Conservation (phyloP, 2,329 filamentous ascomycete genomes). For the Aspergillus awamori region DNA sequence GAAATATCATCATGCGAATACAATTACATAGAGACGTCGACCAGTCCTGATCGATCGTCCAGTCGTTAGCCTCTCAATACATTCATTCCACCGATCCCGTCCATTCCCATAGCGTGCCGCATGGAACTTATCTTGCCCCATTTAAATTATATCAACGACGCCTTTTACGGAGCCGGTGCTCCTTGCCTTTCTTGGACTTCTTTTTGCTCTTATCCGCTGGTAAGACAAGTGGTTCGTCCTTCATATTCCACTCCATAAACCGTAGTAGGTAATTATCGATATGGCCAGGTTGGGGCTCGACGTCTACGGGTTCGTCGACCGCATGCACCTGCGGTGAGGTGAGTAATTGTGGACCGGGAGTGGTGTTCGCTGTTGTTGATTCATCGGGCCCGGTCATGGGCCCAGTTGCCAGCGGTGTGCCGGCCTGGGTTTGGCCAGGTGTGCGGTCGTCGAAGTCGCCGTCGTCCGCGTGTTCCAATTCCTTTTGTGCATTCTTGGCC, state of each 20-base stretch:
- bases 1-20: not conserved
- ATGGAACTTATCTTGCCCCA: not conserved
- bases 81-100: not conserved
- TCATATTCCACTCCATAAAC: conserved; percentile 64
- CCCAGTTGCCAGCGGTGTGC: conserved; percentile 39
- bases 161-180: conserved; percentile 47
- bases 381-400: conserved; percentile 43
- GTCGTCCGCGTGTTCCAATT: conserved; percentile 80
- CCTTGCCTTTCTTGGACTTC: conserved; percentile 51
- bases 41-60: not conserved
- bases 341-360: conserved; percentile 16
- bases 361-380: conserved; percentile 11
- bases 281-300: conserved; percentile 56
- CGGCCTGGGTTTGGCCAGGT: conserved; percentile 36
- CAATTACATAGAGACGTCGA: not conserved
- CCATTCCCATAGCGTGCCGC: not conserved
- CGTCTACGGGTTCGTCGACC: conserved; percentile 34
- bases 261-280: conserved; percentile 77
- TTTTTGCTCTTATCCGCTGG: conserved; percentile 53
- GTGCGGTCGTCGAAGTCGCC: conserved; percentile 77
- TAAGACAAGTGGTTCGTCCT: conserved; percentile 52
- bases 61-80: not conserved
- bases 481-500: conserved; percentile 83
- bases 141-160: conserved; percentile 29
- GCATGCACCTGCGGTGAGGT: conserved; percentile 24